These are phyloP conservation scores for Vaccinium corymbosum DNA, from an alignment of 148 eudicot species.

Conservation along the genomic window DNA sequence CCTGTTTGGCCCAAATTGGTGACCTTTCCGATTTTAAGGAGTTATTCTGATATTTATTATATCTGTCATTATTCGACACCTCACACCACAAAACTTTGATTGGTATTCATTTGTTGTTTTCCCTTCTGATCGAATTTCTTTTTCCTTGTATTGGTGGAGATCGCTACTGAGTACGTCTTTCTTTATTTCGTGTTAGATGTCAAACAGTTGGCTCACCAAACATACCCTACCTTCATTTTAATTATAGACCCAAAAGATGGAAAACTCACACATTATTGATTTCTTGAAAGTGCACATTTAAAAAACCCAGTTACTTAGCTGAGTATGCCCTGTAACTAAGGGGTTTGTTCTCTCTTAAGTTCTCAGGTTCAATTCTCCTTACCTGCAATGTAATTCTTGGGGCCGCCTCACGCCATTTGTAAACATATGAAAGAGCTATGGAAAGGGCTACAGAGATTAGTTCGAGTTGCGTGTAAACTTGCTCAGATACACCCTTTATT, in stretches of 20 bases:
- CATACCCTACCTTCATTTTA: background rate
- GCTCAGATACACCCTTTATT: no score
- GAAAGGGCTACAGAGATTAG: no score
- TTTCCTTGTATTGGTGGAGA: background rate
- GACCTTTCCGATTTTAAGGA: background rate
- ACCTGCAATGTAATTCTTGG: no score
- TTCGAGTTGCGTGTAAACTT: no score
- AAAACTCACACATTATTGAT: no score
- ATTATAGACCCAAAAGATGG: background rate
- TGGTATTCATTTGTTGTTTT: background rate
- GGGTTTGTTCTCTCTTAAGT: no score
- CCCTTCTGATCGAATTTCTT: background rate
- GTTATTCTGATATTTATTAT: background rate
- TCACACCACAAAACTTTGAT: background rate
- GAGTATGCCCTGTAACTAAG: no score
- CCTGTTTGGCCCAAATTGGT: background rate
- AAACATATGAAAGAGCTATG: no score
- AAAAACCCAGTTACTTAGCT: no score
- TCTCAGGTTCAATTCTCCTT: no score
- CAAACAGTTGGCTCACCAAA: background rate
- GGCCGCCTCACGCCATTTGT: no score
- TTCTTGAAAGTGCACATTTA: no score
- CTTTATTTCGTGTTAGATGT: background rate
- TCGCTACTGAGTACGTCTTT: background rate
- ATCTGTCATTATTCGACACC: background rate